Evolutionary conservation across 2,329 filamentous ascomycete species (phyloP).

Genomic region (Fusarium veterinarium): DNA sequence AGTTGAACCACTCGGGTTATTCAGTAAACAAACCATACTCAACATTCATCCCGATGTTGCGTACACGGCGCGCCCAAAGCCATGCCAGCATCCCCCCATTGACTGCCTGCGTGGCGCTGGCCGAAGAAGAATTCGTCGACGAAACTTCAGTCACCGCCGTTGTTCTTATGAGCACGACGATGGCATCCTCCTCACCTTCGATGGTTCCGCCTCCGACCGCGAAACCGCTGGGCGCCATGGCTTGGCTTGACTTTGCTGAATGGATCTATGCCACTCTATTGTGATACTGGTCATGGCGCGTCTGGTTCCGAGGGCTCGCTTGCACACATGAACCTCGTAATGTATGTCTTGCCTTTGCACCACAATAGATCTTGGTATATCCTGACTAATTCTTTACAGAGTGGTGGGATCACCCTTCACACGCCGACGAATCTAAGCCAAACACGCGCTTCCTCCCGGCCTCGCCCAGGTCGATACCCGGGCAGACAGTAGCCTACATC

Average conservation of each 20-base stretch:
- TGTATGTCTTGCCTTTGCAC: neutral
- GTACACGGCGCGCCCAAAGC: no score
- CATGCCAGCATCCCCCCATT: neutral
- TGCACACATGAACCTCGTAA: accelerated
- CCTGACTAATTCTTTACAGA: neutral
- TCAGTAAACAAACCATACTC: neutral
- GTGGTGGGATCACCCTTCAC: no score
- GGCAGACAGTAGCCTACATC: no score
- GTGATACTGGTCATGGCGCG: neutral
- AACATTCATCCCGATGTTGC: no score
- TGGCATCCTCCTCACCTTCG: accelerated
- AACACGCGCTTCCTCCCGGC: neutral
- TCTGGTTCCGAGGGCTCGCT: neutral
- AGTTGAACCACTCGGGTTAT: neutral
- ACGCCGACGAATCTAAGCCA: neutral
- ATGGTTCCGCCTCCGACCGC: accelerated
- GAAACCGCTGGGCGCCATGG: neutral
- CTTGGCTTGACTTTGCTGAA: accelerated
- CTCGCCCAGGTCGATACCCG: neutral
- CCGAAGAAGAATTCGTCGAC: accelerated
- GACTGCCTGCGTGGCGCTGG: neutral
- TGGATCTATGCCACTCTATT: accelerated
- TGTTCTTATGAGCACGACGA: no score
- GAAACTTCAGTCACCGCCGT: accelerated
- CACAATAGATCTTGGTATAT: accelerated